Evolutionary conservation across 31 red algal species (phyloP).

Genomic region (Pterothamnion heteromorphum): DNA sequence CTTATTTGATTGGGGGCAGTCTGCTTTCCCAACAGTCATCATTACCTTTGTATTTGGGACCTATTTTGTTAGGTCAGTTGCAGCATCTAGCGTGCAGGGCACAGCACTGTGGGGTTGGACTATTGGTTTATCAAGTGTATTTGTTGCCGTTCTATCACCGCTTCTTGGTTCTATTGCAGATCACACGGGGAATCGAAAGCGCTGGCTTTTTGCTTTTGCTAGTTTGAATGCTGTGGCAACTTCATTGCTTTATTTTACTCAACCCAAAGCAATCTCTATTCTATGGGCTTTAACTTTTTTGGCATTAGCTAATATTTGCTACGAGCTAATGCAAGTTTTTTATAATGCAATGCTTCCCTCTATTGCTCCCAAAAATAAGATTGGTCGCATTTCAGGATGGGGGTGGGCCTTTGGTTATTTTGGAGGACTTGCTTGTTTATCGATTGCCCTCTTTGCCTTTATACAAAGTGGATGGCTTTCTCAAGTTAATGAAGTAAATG

Average conservation of each 20-base stretch:
- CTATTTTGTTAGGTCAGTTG: background rate
- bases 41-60: constrained; percentile 21
- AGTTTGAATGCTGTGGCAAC: background rate
- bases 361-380: background rate
- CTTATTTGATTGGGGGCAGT: constrained; percentile 10
- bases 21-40: background rate
- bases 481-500: background rate
- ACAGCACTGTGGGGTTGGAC: background rate
- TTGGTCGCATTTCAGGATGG: background rate
- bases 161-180: background rate
- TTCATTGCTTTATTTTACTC: background rate
- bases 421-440: background rate
- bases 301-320: background rate
- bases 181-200: background rate
- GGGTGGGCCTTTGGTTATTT: background rate
- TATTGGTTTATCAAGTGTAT: background rate
- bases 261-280: background rate
- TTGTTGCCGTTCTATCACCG: background rate
- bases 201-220: background rate
- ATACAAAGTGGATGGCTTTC: background rate
- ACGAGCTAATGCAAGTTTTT: background rate
- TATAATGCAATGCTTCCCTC: background rate
- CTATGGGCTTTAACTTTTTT: background rate
- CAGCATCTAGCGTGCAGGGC: background rate
- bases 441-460: background rate